Evolutionary conservation across 163 green algal genomes (phyloP).

Genomic region (Scenedesmus sp.): DNA sequence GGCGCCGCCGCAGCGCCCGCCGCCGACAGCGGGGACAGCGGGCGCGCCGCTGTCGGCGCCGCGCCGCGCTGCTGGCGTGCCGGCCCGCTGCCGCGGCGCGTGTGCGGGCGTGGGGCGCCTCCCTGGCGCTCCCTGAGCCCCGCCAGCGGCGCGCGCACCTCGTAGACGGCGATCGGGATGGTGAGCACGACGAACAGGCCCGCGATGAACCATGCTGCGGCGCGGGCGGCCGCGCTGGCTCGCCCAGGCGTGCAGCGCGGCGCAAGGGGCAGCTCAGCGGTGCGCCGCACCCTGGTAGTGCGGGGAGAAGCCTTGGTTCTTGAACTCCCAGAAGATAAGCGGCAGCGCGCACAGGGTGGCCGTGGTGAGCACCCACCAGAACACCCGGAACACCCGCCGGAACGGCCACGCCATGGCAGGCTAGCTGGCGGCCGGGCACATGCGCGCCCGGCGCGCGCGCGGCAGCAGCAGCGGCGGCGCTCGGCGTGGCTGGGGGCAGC

Average conservation of each 20-base stretch:
- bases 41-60: too few relatives aligned
- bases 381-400: constrained; percentile 37
- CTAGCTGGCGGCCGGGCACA: background rate
- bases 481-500: too few relatives aligned
- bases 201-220: constrained; percentile 89
- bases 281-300: constrained; percentile 72
- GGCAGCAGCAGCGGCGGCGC: background rate
- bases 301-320: constrained; percentile 67
- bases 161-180: constrained; percentile 90
- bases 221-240: background rate
- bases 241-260: background rate
- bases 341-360: constrained; percentile 74
- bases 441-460: background rate
- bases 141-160: constrained; percentile 63
- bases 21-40: too few relatives aligned
- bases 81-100: too few relatives aligned
- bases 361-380: constrained; percentile 74
- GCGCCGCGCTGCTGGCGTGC: too few relatives aligned
- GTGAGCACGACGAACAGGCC: constrained; percentile 95
- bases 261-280: background rate
- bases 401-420: constrained; percentile 30
- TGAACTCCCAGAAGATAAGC: constrained; percentile 83
- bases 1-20: too few relatives aligned
- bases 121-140: too few relatives aligned
- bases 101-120: too few relatives aligned